Base-by-base conservation (phyloP, 192 early-diverging fungal species). In the Linnemannia zychae region DNA sequence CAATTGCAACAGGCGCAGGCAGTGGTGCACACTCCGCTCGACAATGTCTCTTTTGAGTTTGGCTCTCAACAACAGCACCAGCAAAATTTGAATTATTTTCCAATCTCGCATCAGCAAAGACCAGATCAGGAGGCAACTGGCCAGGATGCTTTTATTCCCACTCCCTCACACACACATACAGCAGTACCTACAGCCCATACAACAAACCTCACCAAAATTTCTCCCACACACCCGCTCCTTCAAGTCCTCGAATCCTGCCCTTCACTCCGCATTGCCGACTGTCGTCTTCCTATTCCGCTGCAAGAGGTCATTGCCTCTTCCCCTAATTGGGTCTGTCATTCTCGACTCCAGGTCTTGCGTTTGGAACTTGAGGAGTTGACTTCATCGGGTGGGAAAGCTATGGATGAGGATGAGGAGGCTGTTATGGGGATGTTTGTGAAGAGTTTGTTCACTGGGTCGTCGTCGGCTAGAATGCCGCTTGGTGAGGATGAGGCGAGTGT, bases 341-440 rank as follows among this genome's bases (percentile, higher is more conserved):
- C 33, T 22, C 49, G 37, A 44, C 48, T 78, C 0, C 22, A 34
- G n/a, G 68, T 78, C 3, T 37, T 78, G 15, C 37, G 49, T 1
- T 16, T 78, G n/a, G 69, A 71, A 28, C 6, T 78, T 9, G 24
- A 46, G 36, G 77, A 78, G 40, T 52, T 78, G 34, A 28, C 53
- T 44, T 50, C 47, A 18, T n/a, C n/a, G n/a, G 47, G 47, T 22
- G 7, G 52, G 7, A 18, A 28, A 1, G 24, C 47, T 17, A 44
- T 65, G 33, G 47, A 40, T 15, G 6, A 16, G n/a, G 77, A 78
- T 11, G 77, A 78, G 40, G 68, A 44, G 37, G 52, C 15, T 9
- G 38, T 78, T 16, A 52, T 78, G 68, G 77, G 70, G 38, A 78
- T 78, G 67, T 78, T 71, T 46, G 71, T 78, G 33, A 78, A 78